Evolutionary conservation across 352 stramenopile species (phyloP), one percentile per base, ranked within the genome.

Genomic region (Peronospora farinosa): DNA sequence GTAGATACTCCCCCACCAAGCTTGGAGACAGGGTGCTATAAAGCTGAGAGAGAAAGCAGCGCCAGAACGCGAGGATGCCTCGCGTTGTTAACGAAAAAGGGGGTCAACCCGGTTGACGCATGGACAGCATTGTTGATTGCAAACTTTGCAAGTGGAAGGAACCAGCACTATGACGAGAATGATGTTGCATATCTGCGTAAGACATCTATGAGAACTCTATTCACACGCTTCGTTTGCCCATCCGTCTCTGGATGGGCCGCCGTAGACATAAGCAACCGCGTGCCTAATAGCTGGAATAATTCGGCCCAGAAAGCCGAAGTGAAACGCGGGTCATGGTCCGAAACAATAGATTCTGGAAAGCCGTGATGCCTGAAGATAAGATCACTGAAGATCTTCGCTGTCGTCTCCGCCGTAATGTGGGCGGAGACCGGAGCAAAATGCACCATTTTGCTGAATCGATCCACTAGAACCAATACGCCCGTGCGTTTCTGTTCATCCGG

Each of bases 61-160:
- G 5, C 37, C 8, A 1, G 37, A 13, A 41, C 7, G 25, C 23
- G 40, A 13, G 19, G 40, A 23, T 46, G 40, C 12, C 40, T 6
- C 23, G 40, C 40, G 19, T 46, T 46, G 12, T 46, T 35, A 1
- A 46, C 40, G 5, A 46, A 46, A 35, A 46, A 28, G 0, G 12
- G 23, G 1, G 40, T 46, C 13, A 36, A 30, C 0, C 2, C 19
- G 0, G 40, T 46, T 13, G 40, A 35, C 10, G 40, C 19, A 21
- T 46, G 21, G 1, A 19, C 23, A 6, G 23, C 23, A 27, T 27
- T 27, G 23, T 27, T 27, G 3, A 27, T 27, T 7, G 23, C 23
- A 8, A 44, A 32, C 7, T 31, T 8, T 0, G 21, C 21, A 1
- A 44, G 9, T 5, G 39, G 12, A 2, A 31, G 15, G 11, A 44